Evolutionary conservation across 805 yeast genomes (phyloP).

Genomic region (Zygoascus biomembranicola): DNA sequence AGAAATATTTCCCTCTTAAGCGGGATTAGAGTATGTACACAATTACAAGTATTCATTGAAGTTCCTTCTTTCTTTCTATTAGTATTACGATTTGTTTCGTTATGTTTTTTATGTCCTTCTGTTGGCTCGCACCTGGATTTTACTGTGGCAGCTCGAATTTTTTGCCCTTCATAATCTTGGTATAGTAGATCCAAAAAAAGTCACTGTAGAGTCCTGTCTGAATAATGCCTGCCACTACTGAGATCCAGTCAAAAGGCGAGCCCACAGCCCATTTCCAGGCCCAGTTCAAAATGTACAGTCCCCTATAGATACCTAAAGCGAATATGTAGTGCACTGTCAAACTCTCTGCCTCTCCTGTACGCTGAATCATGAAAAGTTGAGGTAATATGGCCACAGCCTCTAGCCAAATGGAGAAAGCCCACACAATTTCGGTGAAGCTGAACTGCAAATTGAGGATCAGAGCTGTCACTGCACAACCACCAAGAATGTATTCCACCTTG

Average conservation of each 20-base stretch:
- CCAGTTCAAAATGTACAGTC: slow-evolving; percentile 93
- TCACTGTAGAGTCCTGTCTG: slow-evolving; percentile 90
- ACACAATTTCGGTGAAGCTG: slow-evolving; percentile 45
- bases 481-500: slow-evolving; percentile 60
- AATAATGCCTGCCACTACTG: slow-evolving; percentile 70
- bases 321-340: slow-evolving; percentile 89
- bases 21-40: slow-evolving; percentile 40
- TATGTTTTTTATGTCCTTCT: neutral
- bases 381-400: slow-evolving; percentile 91
- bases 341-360: slow-evolving; percentile 79
- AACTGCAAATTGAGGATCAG: slow-evolving; percentile 62
- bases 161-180: slow-evolving; percentile 66
- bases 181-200: slow-evolving; percentile 88
- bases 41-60: neutral
- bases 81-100: neutral
- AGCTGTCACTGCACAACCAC: slow-evolving; percentile 49
- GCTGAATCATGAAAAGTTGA: slow-evolving; percentile 82
- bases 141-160: slow-evolving; percentile 62
- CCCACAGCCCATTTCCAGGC: slow-evolving; percentile 69
- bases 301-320: slow-evolving; percentile 85
- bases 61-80: neutral
- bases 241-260: slow-evolving; percentile 55
- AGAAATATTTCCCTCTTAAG: slow-evolving; percentile 77
- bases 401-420: slow-evolving; percentile 91
- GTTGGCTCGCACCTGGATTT: neutral